Evolutionary conservation across 345 rosid genomes (phyloP).

Genomic region (rapeseed (Brassica napus)): Da-Ae NC_063447.1:53793501-53794000

Average conservation of each 20-base stretch:
- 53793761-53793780: neutral
- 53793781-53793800: neutral
- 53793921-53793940: neutral
- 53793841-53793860: neutral
- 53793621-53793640: conserved; percentile 73
- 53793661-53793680: conserved; percentile 50
- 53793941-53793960: neutral
- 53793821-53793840: neutral
- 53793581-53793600: conserved; percentile 63
- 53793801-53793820: neutral
- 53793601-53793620: conserved; percentile 60
- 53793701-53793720: conserved; percentile 53
- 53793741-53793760: neutral
- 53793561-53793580: conserved; percentile 49
- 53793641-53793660: conserved; percentile 57
- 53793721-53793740: neutral
- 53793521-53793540: conserved; percentile 52
- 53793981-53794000: conserved; percentile 4
- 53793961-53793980: neutral
- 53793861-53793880: neutral
- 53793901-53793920: conserved; percentile 1
- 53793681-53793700: conserved; percentile 74
- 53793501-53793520: conserved; percentile 43
- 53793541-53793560: conserved; percentile 56
- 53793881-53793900: neutral